Base-by-base conservation (phyloP, 2,329 filamentous ascomycete genomes). In the Mycocentrospora acerina region DNA sequence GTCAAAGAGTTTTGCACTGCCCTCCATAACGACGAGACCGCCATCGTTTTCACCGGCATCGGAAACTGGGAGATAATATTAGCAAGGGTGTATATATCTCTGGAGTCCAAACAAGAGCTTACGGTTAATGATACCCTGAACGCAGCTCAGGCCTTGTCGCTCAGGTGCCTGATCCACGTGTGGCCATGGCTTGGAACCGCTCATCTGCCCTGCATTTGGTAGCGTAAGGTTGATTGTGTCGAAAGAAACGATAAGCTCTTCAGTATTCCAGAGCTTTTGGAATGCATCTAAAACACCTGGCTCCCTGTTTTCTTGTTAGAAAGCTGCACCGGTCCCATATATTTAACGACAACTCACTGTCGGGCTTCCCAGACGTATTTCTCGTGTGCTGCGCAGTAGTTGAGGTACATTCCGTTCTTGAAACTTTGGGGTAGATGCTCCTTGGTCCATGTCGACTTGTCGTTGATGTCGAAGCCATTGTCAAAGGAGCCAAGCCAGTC, bases 41-140 rank as follows among this genome's bases (percentile, higher is more conserved):
- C 72, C 72, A 31, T 76, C 73, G 7, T 73, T 62, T 1, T 66
- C 66, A 1, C 73, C 73, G n/a, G n/a, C n/a, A n/a, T n/a, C n/a
- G n/a, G n/a, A n/a, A n/a, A 1, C 32, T 9, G 1, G 4, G 16
- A 12, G 37, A n/a, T n/a, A n/a, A n/a, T n/a, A n/a, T n/a, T n/a
- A n/a, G n/a, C n/a, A n/a, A n/a, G n/a, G n/a, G n/a, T n/a, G n/a
- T n/a, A n/a, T n/a, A n/a, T n/a, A n/a, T n/a, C n/a, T n/a, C n/a
- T n/a, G n/a, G n/a, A n/a, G n/a, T n/a, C n/a, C n/a, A n/a, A n/a
- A n/a, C n/a, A n/a, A n/a, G n/a, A n/a, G n/a, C n/a, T n/a, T 27
- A 44, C 14, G 66, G 55, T 75, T 75, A 3, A 75, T 49, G 4
- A 76, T 55, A 2, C 73, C 73, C 32, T 75, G 72, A 0, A 74